Conservation (phyloP, 2,329 filamentous ascomycete species). For the Arthrobotrys sinensis region DNA sequence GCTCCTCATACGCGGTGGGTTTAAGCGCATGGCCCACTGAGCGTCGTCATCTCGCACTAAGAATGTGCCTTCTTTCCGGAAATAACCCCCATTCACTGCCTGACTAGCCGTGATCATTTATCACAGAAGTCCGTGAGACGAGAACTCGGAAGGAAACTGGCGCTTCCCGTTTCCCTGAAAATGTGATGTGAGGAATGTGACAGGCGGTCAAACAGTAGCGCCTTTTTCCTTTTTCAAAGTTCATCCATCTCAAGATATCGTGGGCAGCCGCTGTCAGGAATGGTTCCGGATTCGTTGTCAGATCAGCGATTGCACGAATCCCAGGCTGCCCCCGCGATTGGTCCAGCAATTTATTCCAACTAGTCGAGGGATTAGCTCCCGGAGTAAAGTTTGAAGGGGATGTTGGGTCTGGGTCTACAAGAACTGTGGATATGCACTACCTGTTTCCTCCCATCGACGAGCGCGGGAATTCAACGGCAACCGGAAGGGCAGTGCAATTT, state of each 20-base stretch:
- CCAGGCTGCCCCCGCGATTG: slow-evolving; percentile 18
- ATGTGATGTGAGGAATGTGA: slow-evolving; percentile 25
- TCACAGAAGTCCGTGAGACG: background rate
- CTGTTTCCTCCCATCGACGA: slow-evolving; percentile 15
- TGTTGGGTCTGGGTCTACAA: slow-evolving; percentile 27
- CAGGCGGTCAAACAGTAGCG: slow-evolving; percentile 21
- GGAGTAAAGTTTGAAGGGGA: slow-evolving; percentile 31
- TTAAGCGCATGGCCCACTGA: slow-evolving; percentile 57
- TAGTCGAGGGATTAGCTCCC: slow-evolving; percentile 13
- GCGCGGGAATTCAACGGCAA: slow-evolving; percentile 46
- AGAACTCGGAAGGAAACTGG: slow-evolving; percentile 27
- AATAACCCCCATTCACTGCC: slow-evolving; percentile 33
- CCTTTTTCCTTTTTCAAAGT: slow-evolving; percentile 6
- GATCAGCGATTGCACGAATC: slow-evolving; percentile 44
- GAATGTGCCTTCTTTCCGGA: slow-evolving; percentile 45
- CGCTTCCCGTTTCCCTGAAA: slow-evolving; percentile 33
- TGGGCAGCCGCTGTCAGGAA: slow-evolving; percentile 18
- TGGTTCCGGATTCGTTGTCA: slow-evolving; percentile 39
- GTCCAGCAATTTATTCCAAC: slow-evolving; percentile 38
- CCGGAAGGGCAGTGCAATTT: slow-evolving; percentile 44
- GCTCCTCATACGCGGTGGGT: slow-evolving; percentile 45
- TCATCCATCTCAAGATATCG: slow-evolving; percentile 20
- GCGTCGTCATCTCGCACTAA: slow-evolving; percentile 54
- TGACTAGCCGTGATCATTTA: slow-evolving; percentile 6
- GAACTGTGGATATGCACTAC: slow-evolving; percentile 19